Base-by-base conservation (phyloP, 331 rosid genomes). In the Quercus tomentella region DNA sequence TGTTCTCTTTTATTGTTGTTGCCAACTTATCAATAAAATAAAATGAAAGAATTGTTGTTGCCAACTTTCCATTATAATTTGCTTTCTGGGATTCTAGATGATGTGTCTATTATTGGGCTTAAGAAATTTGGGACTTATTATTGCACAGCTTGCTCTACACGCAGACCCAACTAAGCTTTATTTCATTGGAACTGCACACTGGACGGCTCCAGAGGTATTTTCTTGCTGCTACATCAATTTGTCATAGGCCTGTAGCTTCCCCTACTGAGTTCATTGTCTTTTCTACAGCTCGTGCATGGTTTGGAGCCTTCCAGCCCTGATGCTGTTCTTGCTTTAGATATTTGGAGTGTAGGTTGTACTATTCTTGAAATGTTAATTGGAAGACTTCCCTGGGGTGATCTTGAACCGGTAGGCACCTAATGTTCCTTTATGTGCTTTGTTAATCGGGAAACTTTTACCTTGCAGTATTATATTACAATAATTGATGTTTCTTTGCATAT, bases 181-280 rank as follows among this genome's bases (percentile, higher is more conserved):
- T 80, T 31, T 94, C 45, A 94, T 86, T 84, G 98, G 98, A 80
- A 94, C 96, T 77, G 94, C 98, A 65, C 92, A 94, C 79, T 94
- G 98, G 98, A 92, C 88, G 97, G 98, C 98, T 79, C 98, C 97
- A 58, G 98, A 94, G 98, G 98, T 94, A 90, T 75, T 69, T 83
- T 75, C 76, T 80, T 70, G 62, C 56, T 26, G 71, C 57, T 49
- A 54, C 81, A 52, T 69, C 22, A 73, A 70, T 76, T 61, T 17
- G 18, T 70, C 22, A 67, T 56, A 15, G 68, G 10, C 2, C 43
- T 37, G 2, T 37, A 7, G 7, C 43, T 37, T 37, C 43, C 43
- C 43, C 43, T 37, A 37, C 10, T 7, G 2, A 37, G 10, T 0
- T 7, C 43, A 37, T 37, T 37, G 43, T 37, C 43, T 37, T 37